Base-by-base conservation (phyloP, 345 rosid genomes). In the Geranium rotundifolium region DNA sequence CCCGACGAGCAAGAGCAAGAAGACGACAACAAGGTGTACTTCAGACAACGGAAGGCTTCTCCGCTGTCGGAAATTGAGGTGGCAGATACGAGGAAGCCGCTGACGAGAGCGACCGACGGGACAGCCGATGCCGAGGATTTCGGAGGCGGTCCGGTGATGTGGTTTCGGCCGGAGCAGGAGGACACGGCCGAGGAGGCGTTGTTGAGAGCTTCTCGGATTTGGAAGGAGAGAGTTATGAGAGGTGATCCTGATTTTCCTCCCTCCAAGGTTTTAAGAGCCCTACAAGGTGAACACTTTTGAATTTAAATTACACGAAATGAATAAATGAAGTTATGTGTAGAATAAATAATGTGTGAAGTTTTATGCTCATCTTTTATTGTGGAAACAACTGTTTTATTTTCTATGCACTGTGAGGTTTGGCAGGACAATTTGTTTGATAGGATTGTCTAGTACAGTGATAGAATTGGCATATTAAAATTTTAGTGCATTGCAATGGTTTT, bases 181-280 rank as follows among this genome's bases (percentile, higher is more conserved):
- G 96, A 85, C 39, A 81, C 90, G 54, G 92, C 91, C 14, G 98
- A 91, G 73, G 92, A 91, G 63, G 34, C 87, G 13, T 64, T 88
- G 3, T 60, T 18, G 72, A 82, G 81, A 70, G 98, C 90, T 1
- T 41, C 75, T 0, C 62, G 73, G 83, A 85, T 86, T 17, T 85
- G 81, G 76, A 72, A 50, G 63, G 81, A 74, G 57, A 89, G 81
- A 55, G 96, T 90, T 4, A 70, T 71, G 84, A 79, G 85, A 4
- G 98, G 98, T 4, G 90, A 84, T 68, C 95, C 96, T 0, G 89
- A 85, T n/a, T 31, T 76, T 61, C 89, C 84, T 5, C 95, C 81
- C 57, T 85, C 91, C 7, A 75, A 86, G 67, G 70, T 81, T 50
- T 69, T 91, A 19, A 81, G 98, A 66, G 78, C 73, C 56, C 83